A percentile compares a stretch with the other conserved stretches of the same genome.
Conservation (phyloP, 2,329 filamentous ascomycete genomes). For the Aspergillus ustus region DNA sequence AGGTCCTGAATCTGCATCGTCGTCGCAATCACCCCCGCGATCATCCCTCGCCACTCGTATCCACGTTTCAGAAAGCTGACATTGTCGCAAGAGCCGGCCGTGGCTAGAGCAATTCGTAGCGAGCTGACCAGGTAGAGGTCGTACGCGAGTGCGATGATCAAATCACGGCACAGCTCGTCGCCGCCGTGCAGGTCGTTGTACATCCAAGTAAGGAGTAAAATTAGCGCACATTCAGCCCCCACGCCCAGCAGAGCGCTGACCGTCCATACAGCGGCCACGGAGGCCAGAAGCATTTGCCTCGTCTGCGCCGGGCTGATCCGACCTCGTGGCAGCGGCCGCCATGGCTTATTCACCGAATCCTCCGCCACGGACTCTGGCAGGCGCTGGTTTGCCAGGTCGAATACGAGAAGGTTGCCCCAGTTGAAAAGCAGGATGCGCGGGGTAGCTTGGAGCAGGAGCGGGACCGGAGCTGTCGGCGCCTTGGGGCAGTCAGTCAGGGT, state of each 20-base stretch:
- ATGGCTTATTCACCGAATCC: constrained; percentile 50
- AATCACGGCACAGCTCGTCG: constrained; percentile 32
- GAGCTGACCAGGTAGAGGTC: constrained; percentile 25
- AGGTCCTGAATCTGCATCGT: constrained; percentile 49
- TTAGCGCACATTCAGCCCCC: constrained; percentile 32
- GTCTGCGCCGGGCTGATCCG: constrained; percentile 29
- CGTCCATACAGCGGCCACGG: constrained; percentile 28
- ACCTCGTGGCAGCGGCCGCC: constrained; percentile 36
- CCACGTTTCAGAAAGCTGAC: not conserved
- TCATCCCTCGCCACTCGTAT: constrained; percentile 24
- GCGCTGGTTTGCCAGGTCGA: constrained; percentile 48
- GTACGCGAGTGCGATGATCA: constrained; percentile 32
- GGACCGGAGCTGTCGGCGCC: too few relatives aligned
- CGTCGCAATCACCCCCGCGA: constrained; percentile 37
- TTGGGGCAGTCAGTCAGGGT: constrained; percentile 7
- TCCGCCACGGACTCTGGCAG: constrained; percentile 39
- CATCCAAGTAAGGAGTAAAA: constrained; percentile 42
- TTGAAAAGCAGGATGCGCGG: constrained; percentile 25
- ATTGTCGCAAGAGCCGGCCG: not conserved
- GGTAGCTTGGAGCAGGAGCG: constrained; percentile 4
- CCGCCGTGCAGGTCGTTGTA: constrained; percentile 49
- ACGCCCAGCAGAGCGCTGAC: constrained; percentile 28
- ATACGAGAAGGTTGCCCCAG: constrained; percentile 42
- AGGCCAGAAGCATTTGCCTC: constrained; percentile 28
- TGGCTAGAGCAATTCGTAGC: constrained; percentile 19